These are phyloP conservation scores for Ophiostoma sp. DNA, from an alignment of 2,329 filamentous ascomycete species.

Conservation along the genomic window DNA sequence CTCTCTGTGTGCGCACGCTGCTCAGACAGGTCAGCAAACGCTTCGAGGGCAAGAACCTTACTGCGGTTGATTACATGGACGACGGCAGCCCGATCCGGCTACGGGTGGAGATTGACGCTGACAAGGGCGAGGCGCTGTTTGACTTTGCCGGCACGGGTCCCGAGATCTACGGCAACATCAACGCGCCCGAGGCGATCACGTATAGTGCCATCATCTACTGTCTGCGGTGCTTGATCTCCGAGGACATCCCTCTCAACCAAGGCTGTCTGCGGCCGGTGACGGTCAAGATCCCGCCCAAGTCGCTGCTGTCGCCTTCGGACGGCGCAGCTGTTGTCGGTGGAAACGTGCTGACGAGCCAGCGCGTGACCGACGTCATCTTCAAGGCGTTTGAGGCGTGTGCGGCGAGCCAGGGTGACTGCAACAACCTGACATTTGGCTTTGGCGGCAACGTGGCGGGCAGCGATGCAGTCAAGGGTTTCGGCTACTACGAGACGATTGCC, in stretches of 20 bases:
- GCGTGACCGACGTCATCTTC: slow-evolving; percentile 77
- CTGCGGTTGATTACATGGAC: slow-evolving; percentile 78
- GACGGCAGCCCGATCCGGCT: slow-evolving; percentile 74
- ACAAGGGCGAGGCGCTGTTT: slow-evolving; percentile 70
- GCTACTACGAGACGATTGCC: slow-evolving; percentile 48
- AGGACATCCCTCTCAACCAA: slow-evolving; percentile 82
- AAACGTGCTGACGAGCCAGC: slow-evolving; percentile 73
- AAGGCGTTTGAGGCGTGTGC: slow-evolving; percentile 75
- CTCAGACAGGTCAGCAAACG: slow-evolving; percentile 60
- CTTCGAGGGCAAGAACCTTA: slow-evolving; percentile 65
- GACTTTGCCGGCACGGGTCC: slow-evolving; percentile 70
- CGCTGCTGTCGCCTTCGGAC: slow-evolving; percentile 68
- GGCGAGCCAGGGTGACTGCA: slow-evolving; percentile 73
- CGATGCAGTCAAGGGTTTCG: slow-evolving; percentile 65
- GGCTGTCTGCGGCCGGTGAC: slow-evolving; percentile 73
- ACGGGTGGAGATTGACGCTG: slow-evolving; percentile 66
- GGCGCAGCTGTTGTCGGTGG: slow-evolving; percentile 77
- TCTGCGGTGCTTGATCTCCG: slow-evolving; percentile 69
- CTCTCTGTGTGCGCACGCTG: slow-evolving; percentile 66
- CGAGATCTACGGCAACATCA: slow-evolving; percentile 71
- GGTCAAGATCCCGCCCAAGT: slow-evolving; percentile 65
- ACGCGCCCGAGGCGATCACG: slow-evolving; percentile 71
- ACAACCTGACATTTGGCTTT: slow-evolving; percentile 80
- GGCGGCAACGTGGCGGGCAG: slow-evolving; percentile 58
- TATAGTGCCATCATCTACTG: slow-evolving; percentile 82